phyloP scores from a whole-genome alignment of 148 eudicot species.

The Oxyria digyna region DNA sequence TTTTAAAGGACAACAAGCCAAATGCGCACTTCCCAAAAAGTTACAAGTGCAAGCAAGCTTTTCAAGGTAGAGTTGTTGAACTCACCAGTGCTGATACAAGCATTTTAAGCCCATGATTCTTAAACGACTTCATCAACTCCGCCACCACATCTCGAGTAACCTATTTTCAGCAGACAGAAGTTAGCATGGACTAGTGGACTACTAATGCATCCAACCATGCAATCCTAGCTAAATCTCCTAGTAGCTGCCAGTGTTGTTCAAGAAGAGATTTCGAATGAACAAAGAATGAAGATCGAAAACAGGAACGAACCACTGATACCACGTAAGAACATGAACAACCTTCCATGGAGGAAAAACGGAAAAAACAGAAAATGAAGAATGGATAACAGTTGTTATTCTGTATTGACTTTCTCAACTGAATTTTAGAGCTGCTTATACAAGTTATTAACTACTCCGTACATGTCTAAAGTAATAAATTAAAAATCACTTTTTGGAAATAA shows the following conservation, averaged over 20 bases:
- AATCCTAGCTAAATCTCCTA: neutral
- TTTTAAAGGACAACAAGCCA: neutral
- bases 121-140: conserved; percentile 43
- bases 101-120: conserved; percentile 45
- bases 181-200: neutral
- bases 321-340: too few species aligned
- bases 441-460: too few species aligned
- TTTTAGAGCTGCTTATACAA: too few species aligned
- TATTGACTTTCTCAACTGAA: too few species aligned
- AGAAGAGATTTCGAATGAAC: conserved; percentile 9
- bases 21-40: neutral
- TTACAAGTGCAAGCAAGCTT: neutral
- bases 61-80: neutral
- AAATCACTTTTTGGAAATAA: neutral
- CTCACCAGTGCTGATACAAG: conserved; percentile 59
- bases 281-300: too few species aligned
- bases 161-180: conserved; percentile 20
- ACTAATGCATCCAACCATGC: neutral
- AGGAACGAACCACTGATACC: too few species aligned
- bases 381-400: too few species aligned
- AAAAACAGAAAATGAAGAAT: too few species aligned
- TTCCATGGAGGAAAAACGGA: too few species aligned
- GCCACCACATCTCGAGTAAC: conserved; percentile 61
- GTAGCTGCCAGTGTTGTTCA: neutral
- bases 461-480: neutral